Evolutionary conservation across 352 stramenopile species (phyloP), one percentile per base, ranked within the genome.

Genomic region (Phytophthora boehmeriae): DNA sequence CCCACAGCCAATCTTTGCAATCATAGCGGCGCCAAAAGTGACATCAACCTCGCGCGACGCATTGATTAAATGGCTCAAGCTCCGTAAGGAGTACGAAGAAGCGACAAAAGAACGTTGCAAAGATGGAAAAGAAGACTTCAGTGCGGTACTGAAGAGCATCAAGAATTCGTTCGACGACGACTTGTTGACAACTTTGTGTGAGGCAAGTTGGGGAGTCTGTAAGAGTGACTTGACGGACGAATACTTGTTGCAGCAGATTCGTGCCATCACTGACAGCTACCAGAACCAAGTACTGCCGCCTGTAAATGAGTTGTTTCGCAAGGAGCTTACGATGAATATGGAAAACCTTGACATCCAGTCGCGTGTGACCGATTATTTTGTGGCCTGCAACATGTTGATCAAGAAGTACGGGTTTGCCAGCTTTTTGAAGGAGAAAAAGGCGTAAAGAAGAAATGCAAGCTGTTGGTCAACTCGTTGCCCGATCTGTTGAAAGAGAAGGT

Each of bases 1-100:
- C 10, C 53, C 28, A 2, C 53, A 61, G 34, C 54, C 54, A 22
- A 54, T 62, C 8, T 53, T 54, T 30, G 32, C 43, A 11, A 17
- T 41, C n/a, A 23, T 62, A 2, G 14, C 34, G 4, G 32, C 54
- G 5, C 54, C 54, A n/a, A 54, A 30, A 25, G 44, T 62, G 32
- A 39, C 32, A 2, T 54, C 54, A 11, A 54, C 36, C 11, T 41
- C 54, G 8, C 19, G 44, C 22, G 34, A 62, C 14, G 54, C 13
- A 11, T 19, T 62, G 23, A 17, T 62, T n/a, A 43, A 62, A 20
- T 62, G 54, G 54, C 20, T 54, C 34, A 62, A 62, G 22, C 42
- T 53, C 1, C 54, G 54, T 16, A 39, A 47, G 20, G 44, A 62
- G 34, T 62, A 62, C 27, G 54, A 53, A 42, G 32, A 62, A 3